These are phyloP conservation scores for Nemophila menziesii DNA, from an alignment of 257 asterid species.

Conservation along the genomic window DNA sequence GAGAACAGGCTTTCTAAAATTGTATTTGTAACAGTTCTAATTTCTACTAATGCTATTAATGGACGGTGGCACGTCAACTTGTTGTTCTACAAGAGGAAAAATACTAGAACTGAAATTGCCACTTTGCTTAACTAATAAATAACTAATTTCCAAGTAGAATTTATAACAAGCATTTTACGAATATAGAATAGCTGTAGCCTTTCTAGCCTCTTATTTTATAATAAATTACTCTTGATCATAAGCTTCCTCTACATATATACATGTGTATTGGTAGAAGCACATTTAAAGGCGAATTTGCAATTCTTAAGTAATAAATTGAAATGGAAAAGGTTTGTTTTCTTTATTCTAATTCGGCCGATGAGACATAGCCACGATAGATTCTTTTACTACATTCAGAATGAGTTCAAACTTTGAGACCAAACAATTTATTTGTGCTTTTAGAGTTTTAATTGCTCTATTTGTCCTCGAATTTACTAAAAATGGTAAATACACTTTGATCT, in stretches of 20 bases:
- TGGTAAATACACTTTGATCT: neutral
- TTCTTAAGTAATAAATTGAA: constrained; percentile 47
- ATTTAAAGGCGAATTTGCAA: constrained; percentile 53
- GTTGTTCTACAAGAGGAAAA: too few species aligned
- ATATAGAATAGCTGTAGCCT: constrained; percentile 9
- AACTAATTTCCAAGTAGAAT: constrained; percentile 2
- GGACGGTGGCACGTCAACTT: too few species aligned
- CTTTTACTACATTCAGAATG: neutral
- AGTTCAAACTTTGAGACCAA: neutral
- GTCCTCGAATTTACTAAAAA: neutral
- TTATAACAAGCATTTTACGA: constrained; percentile 19
- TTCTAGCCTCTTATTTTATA: constrained; percentile 14
- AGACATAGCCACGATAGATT: constrained; percentile 21
- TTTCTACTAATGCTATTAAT: too few species aligned
- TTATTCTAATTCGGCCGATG: constrained; percentile 43
- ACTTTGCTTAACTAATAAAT: neutral
- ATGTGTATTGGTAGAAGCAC: constrained; percentile 43
- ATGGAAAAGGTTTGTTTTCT: constrained; percentile 30
- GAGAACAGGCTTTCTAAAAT: too few species aligned
- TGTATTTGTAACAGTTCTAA: too few species aligned
- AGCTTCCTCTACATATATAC: too few species aligned
- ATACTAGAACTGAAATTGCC: too few species aligned
- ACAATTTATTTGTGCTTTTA: neutral
- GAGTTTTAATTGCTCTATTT: neutral
- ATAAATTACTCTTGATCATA: constrained; percentile 25